phyloP scores from a whole-genome alignment of 2,329 filamentous ascomycete genomes.

The Xylaria sp. region DNA sequence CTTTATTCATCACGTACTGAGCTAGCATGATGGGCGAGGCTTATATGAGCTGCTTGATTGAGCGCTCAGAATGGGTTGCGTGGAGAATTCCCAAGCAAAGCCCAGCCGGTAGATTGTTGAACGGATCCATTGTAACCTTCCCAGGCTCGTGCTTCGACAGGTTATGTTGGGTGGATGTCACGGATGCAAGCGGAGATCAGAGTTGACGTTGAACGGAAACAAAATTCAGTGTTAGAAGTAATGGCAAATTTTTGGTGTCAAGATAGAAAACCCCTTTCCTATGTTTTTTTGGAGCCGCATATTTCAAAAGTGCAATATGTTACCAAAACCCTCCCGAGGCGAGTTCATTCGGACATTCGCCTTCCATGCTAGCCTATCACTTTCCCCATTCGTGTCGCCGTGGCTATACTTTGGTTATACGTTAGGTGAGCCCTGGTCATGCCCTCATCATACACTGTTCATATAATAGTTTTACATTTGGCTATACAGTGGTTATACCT shows the following conservation, averaged over 20 bases:
- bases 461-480: no score
- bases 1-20: neutral
- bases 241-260: neutral
- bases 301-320: no score
- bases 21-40: constrained; percentile 1
- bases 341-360: neutral
- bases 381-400: no score
- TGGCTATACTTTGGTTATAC: no score
- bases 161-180: constrained; percentile 6
- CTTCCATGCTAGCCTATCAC: no score
- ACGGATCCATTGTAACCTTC: constrained; percentile 4
- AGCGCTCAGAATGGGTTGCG: neutral
- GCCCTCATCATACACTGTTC: no score
- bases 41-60: neutral
- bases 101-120: neutral
- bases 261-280: neutral
- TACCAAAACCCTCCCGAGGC: no score
- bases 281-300: no score
- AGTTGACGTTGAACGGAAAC: constrained; percentile 4
- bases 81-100: constrained; percentile 1
- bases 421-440: no score
- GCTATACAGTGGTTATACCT: no score
- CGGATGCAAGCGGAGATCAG: neutral
- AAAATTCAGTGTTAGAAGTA: constrained; percentile 3
- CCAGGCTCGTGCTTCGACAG: neutral